Conservation (phyloP, 1,284 basidiomycete species). For the Trichosporon faecale region DNA sequence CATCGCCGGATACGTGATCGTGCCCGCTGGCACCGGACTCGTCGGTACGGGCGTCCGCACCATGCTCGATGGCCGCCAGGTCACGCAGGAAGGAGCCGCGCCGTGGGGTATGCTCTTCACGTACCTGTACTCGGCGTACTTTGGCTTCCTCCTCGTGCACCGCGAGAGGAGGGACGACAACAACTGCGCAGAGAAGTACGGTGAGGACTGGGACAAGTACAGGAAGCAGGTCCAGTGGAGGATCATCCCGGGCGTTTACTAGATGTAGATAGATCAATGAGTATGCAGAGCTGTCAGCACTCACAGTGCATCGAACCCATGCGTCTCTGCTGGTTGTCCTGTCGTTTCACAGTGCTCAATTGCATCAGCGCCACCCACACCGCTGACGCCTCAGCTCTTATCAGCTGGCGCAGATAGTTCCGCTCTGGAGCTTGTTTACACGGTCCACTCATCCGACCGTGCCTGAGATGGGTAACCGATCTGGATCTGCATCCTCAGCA, state of each 20-base stretch:
- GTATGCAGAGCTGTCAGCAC: neutral
- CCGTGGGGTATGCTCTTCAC: conserved; percentile 19
- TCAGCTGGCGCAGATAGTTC: neutral
- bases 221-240: conserved; percentile 11
- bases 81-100: conserved; percentile 2
- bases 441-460: conserved; percentile 7
- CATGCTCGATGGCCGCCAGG: conserved; percentile 13
- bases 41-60: neutral
- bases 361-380: neutral
- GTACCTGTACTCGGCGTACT: conserved; percentile 18
- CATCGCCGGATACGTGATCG: conserved; percentile 8
- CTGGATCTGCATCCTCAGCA: neutral
- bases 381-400: neutral
- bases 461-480: neutral
- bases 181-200: conserved; percentile 15
- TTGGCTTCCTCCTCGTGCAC: conserved; percentile 12
- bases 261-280: neutral
- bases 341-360: neutral
- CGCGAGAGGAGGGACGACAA: conserved; percentile 17
- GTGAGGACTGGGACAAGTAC: conserved; percentile 15
- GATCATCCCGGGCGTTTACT: conserved; percentile 16
- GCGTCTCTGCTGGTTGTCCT: neutral
- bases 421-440: neutral
- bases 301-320: neutral
- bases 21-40: neutral